Evolutionary conservation across 2,329 filamentous ascomycete genomes (phyloP).

Genomic region (Ascocoryne sarcoides): DNA sequence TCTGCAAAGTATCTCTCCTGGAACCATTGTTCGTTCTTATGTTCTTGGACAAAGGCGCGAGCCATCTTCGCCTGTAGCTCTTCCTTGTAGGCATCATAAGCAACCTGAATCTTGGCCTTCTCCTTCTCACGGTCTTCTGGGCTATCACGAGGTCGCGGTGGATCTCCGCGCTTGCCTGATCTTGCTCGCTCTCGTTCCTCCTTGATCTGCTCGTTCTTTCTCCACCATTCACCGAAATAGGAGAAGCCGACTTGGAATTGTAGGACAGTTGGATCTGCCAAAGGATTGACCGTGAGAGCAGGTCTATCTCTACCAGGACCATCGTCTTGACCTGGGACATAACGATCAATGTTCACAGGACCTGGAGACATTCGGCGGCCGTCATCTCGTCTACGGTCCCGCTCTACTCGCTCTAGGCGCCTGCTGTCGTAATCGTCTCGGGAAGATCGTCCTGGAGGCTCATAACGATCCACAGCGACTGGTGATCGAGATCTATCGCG

Average conservation of each 20-base stretch:
- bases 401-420: slow-evolving; percentile 18
- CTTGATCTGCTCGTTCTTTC: slow-evolving; percentile 72
- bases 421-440: slow-evolving; percentile 61
- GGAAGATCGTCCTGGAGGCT: slow-evolving; percentile 50
- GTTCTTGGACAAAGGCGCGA: slow-evolving; percentile 77
- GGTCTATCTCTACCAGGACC: slow-evolving; percentile 28
- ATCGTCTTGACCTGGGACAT: slow-evolving; percentile 65
- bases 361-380: slow-evolving; percentile 49
- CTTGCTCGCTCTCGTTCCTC: slow-evolving; percentile 67
- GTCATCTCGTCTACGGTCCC: slow-evolving; percentile 37
- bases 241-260: slow-evolving; percentile 79
- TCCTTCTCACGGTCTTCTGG: slow-evolving; percentile 72
- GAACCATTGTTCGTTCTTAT: slow-evolving; percentile 98
- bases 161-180: slow-evolving; percentile 59
- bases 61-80: slow-evolving; percentile 72
- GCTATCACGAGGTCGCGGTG: slow-evolving; percentile 53
- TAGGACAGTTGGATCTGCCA: slow-evolving; percentile 63
- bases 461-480: slow-evolving; percentile 62
- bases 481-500: slow-evolving; percentile 66
- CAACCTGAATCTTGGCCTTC: slow-evolving; percentile 65
- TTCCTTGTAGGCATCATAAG: slow-evolving; percentile 60
- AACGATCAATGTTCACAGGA: slow-evolving; percentile 71
- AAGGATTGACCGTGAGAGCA: slow-evolving; percentile 51
- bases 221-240: slow-evolving; percentile 82
- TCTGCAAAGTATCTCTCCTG: slow-evolving; percentile 87